Conservation (phyloP, 1,284 basidiomycete genomes). For the Sparassis latifolia region DNA sequence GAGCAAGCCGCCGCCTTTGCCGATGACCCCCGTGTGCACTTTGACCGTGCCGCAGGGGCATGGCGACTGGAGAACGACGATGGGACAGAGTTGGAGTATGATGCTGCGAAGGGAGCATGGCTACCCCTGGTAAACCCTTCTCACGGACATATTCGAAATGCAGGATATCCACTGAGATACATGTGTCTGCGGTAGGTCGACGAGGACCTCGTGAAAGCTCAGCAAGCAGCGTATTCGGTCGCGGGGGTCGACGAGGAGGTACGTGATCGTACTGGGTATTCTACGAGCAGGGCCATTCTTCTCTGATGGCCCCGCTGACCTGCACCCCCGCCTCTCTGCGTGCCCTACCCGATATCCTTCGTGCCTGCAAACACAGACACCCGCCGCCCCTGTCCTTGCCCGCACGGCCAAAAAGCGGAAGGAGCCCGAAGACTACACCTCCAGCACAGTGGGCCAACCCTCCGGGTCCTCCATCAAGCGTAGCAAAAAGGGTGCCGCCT, state of each 20-base stretch:
- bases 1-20: conserved; percentile 64
- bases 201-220: conserved; percentile 75
- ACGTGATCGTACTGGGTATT: conserved; percentile 21
- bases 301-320: too few species aligned
- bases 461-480: conserved; percentile 58
- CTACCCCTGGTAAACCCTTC: conserved; percentile 64
- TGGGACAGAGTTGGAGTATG: conserved; percentile 87
- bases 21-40: conserved; percentile 74
- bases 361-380: conserved; percentile 43
- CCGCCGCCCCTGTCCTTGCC: conserved; percentile 76
- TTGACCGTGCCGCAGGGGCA: conserved; percentile 67
- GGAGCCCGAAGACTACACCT: conserved; percentile 69
- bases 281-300: too few species aligned
- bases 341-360: neutral
- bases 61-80: conserved; percentile 91
- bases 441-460: conserved; percentile 39
- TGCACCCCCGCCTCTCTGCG: too few species aligned
- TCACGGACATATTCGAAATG: neutral
- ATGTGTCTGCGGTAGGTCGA: conserved; percentile 46
- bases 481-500: conserved; percentile 44
- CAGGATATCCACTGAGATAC: neutral
- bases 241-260: conserved; percentile 89
- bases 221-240: conserved; percentile 90
- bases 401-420: conserved; percentile 81
- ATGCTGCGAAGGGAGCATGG: conserved; percentile 70